Evolutionary conservation across 805 yeast species (phyloP), one percentile per base, ranked within the genome.

Genomic region (Priceomyces melissophilus): DNA sequence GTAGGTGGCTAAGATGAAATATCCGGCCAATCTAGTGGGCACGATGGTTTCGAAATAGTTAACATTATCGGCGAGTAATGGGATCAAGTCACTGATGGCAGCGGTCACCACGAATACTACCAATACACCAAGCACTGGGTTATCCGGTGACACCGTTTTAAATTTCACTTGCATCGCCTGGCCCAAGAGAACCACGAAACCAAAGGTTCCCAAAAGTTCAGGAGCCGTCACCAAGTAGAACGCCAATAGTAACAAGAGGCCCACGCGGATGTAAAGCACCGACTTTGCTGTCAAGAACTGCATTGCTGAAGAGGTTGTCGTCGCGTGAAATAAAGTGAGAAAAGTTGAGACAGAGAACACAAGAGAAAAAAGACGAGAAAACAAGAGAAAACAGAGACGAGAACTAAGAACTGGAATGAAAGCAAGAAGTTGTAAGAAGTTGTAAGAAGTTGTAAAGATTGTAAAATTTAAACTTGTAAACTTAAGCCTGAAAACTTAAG

Each of bases 31-130:
- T 55, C 90, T 70, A 4, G 73, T 49, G 8, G 89, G 87, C 2
- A 82, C 77, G 9, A 80, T 55, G 0, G 81, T 67, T 48, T 81
- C 82, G 52, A 84, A 83, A 57, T 76, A 81, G 7, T 55, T 60
- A 9, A 58, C 52, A 53, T 75, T 64, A n/a, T 62, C 67, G 3
- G 73, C 78, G 14, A 77, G 37, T 32, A 81, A 57, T n/a, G 88
- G 86, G 11, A 81, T 64, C 34, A 83, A 50, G 58, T 84, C 93
- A 17, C 67, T 54, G 3, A 79, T 6, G 0, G 79, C 78, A 32
- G 70, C 48, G 3, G 73, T 47, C 0, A 63, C 58, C 16, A 82
- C 57, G 14, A 80, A 49, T 3, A 79, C 41, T 2, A 79, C 71
- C 30, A 80, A 51, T 1, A 75, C 38, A 1, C 87, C 86, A 30